Evolutionary conservation across 73 alveolate genomes (phyloP).

Genomic region (Strombidium stylifer): DNA sequence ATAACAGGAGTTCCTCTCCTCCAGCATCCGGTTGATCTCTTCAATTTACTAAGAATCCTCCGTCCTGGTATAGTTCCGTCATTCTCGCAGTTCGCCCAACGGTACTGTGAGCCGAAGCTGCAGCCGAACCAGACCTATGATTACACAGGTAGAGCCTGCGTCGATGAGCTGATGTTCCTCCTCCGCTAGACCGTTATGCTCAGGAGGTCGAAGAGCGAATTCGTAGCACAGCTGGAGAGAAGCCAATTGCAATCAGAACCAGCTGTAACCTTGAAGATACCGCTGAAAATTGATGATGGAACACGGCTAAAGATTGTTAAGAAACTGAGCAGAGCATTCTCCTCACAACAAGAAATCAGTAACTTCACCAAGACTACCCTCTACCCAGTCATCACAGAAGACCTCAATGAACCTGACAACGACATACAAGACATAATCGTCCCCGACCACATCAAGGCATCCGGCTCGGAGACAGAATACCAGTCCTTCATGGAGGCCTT

Average conservation of each 20-base stretch:
- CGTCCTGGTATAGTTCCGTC: constrained; percentile 80
- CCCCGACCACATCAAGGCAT: neutral
- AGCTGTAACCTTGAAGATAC: constrained; percentile 87
- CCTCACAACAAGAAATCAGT: neutral
- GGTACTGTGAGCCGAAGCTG: constrained; percentile 91
- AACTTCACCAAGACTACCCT: too few species aligned
- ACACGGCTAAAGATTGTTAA: constrained; percentile 56
- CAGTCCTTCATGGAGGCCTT: constrained; percentile 61
- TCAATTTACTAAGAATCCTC: constrained; percentile 69
- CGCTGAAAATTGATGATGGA: constrained; percentile 73
- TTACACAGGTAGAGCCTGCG: constrained; percentile 82
- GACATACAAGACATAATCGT: too few species aligned
- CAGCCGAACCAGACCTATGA: constrained; percentile 69
- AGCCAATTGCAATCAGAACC: too few species aligned
- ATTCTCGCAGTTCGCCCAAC: constrained; percentile 61
- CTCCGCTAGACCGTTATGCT: constrained; percentile 69
- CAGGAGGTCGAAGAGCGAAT: constrained; percentile 78
- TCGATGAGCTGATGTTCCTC: constrained; percentile 80
- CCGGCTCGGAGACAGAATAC: neutral
- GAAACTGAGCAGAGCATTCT: constrained; percentile 36
- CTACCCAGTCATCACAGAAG: too few species aligned
- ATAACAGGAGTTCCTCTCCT: constrained; percentile 96
- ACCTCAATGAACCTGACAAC: too few species aligned
- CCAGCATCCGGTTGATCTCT: constrained; percentile 88
- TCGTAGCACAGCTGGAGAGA: constrained; percentile 75